Evolutionary conservation across 2,329 filamentous ascomycete species (phyloP).

Genomic region (Microdochium bolleyi): DNA sequence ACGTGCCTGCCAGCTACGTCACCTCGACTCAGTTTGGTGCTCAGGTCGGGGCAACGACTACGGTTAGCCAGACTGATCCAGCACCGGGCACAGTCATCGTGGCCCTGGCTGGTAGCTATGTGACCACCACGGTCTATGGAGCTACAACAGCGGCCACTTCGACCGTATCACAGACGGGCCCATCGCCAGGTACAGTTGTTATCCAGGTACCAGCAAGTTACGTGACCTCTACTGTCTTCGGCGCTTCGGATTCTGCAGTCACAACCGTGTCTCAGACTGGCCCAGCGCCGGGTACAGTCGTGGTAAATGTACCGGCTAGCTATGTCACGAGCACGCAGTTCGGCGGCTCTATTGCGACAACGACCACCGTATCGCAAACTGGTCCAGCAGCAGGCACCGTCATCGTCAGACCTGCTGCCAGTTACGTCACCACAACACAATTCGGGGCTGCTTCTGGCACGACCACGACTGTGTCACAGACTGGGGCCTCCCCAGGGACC

Average conservation of each 20-base stretch:
- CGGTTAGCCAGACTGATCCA: background rate
- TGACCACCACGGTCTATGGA: background rate
- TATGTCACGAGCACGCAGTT: background rate
- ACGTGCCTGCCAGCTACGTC: background rate
- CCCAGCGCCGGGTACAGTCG: background rate
- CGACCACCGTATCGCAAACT: background rate
- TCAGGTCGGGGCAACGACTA: background rate
- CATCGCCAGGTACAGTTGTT: background rate
- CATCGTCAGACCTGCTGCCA: background rate
- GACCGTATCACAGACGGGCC: background rate
- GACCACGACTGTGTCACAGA: background rate
- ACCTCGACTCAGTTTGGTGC: background rate
- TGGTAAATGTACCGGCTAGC: background rate
- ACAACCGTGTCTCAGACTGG: background rate
- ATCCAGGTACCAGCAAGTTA: background rate
- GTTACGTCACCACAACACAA: background rate
- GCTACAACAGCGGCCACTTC: background rate
- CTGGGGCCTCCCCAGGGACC: background rate
- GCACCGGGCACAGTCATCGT: background rate
- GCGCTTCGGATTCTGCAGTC: background rate
- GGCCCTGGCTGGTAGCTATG: background rate
- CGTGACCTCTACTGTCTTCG: background rate
- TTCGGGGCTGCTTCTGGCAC: background rate
- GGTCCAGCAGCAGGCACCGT: background rate
- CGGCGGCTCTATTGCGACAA: background rate